Evolutionary conservation across 2,329 filamentous ascomycete species (phyloP), one percentile per base, ranked within the genome.

Genomic region (Fusarium sp.): DNA sequence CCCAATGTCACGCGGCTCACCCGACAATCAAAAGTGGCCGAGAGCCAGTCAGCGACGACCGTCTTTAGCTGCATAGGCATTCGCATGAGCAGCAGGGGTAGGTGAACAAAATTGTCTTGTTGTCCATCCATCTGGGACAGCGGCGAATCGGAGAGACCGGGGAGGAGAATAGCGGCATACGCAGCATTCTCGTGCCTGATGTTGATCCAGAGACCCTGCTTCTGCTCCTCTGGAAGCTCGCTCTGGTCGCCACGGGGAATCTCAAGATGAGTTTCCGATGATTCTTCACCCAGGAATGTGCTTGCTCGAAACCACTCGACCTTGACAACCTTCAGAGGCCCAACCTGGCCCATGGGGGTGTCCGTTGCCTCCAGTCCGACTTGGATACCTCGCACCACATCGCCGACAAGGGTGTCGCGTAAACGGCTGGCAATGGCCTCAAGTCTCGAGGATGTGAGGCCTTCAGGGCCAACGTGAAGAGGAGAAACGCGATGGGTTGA

Each of bases 381-480:
- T 71, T 91, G 88, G 20, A 91, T 86, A 50, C 89, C 89, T 65
- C 89, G 87, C n/a, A 91, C 87, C 2, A 90, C 86, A 73, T 91
- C 89, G 18, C 89, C 89, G 0, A 90, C 88, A 0, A 91, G 84
- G 1, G 83, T 83, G 57, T 91, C 89, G 42, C 89, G 86, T 2
- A 91, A 80, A 3, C 86, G 84, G 9, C 84, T 84, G 1, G 87
- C 85, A 0, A 91, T 81, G 0, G 79, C 65, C 16, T 82, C 79
- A 3, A 91, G 83, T 4, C 85, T 83, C 0, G 77, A 47, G 0
- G 79, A 56, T 0, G 81, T 82, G 1, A 90, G 81, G 16, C 77
- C 75, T 3, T 85, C 80, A 4, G 80, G 63, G 27, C 87, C 88
- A 25, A 88, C 68, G 76, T 87, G 86, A 1, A 91, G 82, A 1